Evolutionary conservation across 2,329 filamentous ascomycete genomes (phyloP).

Genomic region (Botrytis fragariae): DNA sequence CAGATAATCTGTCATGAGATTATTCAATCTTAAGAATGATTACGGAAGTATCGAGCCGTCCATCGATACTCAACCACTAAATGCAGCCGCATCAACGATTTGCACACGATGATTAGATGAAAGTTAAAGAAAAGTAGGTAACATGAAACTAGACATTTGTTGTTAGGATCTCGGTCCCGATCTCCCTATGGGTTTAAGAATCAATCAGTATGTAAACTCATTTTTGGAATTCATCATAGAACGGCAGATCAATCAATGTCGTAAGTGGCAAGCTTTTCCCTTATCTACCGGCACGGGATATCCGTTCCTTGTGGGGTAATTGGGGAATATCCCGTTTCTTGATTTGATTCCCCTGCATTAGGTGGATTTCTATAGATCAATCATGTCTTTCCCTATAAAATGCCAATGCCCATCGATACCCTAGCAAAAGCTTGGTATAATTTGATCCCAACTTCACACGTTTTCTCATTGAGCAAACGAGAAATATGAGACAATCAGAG

Average conservation of each 20-base stretch:
- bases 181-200: not conserved
- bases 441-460: not conserved
- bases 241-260: not conserved
- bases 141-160: not conserved
- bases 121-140: not conserved
- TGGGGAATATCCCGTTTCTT: not conserved
- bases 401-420: not conserved
- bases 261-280: constrained; percentile 1
- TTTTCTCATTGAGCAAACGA: not conserved
- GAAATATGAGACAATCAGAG: constrained; percentile 2
- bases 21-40: not conserved
- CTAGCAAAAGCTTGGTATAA: constrained; percentile 1
- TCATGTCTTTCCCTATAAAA: constrained; percentile 9
- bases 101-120: not conserved
- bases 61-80: not conserved
- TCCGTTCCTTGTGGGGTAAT: not conserved
- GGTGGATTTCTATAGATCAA: not conserved
- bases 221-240: not conserved
- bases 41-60: not conserved
- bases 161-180: not conserved
- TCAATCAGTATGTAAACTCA: not conserved
- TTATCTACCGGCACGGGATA: not conserved
- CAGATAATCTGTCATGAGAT: not conserved
- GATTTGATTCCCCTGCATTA: not conserved
- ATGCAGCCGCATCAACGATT: not conserved